phyloP scores from a whole-genome alignment of 306 rosid genomes.

The Cucurbita ficifolia region DNA sequence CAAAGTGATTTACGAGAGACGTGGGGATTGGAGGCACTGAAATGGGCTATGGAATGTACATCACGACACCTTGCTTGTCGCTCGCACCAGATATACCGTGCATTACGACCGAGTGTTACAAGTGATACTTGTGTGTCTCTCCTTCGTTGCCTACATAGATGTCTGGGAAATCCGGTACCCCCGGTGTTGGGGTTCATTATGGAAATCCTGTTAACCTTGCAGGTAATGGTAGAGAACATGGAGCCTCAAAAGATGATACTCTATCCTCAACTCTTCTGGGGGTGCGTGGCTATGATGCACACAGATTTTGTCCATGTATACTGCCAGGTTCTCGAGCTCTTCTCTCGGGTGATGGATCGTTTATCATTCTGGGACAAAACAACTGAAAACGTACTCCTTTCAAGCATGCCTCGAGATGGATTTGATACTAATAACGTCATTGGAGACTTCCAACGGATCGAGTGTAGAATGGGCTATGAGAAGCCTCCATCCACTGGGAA shows the following conservation, averaged over 20 bases:
- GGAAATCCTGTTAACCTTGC: constrained; percentile 92
- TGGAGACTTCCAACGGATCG: constrained; percentile 68
- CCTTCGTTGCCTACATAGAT: constrained; percentile 91
- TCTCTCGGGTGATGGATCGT: constrained; percentile 89
- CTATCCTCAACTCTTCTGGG: constrained; percentile 98
- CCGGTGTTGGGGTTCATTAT: constrained; percentile 88
- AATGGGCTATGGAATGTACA: constrained; percentile 99
- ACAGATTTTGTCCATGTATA: constrained; percentile 98
- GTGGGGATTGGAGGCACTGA: constrained; percentile 96
- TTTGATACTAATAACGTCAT: constrained; percentile 35
- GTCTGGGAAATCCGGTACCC: constrained; percentile 94
- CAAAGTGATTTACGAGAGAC: constrained; percentile 99
- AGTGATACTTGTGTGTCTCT: constrained; percentile 92
- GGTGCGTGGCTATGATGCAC: constrained; percentile 99
- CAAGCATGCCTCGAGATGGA: constrained; percentile 98
- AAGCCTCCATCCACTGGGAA: constrained; percentile 49
- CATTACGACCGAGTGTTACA: constrained; percentile 89
- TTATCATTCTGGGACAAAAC: constrained; percentile 84
- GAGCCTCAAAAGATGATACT: constrained; percentile 99
- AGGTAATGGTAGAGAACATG: constrained; percentile 99
- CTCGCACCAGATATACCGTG: constrained; percentile 96
- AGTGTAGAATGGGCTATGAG: constrained; percentile 73
- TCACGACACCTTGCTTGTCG: constrained; percentile 97
- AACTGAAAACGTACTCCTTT: constrained; percentile 94
- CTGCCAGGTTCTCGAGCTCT: constrained; percentile 95